These are phyloP conservation scores for Solidago caesia DNA, from an alignment of 129 eudicot species.

Conservation along the genomic window DNA sequence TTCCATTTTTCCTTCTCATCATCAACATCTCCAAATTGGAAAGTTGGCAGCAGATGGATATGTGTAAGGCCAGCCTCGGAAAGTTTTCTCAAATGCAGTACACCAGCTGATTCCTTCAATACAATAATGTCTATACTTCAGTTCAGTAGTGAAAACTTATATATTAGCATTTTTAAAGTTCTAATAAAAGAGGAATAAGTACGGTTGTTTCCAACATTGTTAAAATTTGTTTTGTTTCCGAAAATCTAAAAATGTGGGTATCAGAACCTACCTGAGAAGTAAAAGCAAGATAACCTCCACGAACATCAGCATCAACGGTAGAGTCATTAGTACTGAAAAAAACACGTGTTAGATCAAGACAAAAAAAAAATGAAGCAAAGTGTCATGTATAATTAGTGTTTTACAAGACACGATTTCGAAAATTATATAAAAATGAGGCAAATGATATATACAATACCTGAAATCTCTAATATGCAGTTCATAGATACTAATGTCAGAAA, in stretches of 20 bases:
- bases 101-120: conserved; percentile 87
- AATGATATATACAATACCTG: conserved; percentile 48
- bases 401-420: background rate
- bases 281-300: conserved; percentile 94
- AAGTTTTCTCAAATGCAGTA: conserved; percentile 67
- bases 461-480: conserved; percentile 95
- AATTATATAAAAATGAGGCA: background rate
- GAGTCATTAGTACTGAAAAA: conserved; percentile 61
- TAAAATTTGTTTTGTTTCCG: background rate
- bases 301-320: conserved; percentile 59
- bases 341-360: conserved; percentile 7
- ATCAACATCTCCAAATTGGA: conserved; percentile 82
- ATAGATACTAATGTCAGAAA: conserved; percentile 80
- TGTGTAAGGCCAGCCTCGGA: conserved; percentile 90
- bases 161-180: background rate
- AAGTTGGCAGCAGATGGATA: conserved; percentile 90
- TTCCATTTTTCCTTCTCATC: conserved; percentile 87
- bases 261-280: conserved; percentile 58
- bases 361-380: conserved; percentile 1
- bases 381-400: background rate
- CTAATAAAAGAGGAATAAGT: background rate
- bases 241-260: conserved; percentile 1
- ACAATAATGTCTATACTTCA: conserved; percentile 20
- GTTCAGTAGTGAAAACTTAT: background rate
- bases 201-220: background rate